Base-by-base conservation (phyloP, 169 alveolate species). In the Plasmodium malariae region DNA sequence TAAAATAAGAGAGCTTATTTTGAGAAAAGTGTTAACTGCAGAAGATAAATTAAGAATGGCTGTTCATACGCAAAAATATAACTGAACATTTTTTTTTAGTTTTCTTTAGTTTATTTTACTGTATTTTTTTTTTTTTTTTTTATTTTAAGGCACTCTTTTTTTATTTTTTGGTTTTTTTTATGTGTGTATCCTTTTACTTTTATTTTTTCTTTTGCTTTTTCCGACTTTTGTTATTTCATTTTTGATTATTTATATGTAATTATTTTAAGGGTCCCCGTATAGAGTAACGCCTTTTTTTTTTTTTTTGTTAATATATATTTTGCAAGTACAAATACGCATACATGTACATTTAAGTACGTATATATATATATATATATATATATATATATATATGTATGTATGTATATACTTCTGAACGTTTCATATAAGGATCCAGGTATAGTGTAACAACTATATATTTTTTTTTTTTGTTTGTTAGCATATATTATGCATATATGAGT, bases 1-100 rank as follows among this genome's bases (percentile, higher is more conserved):
- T 40, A 87, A 93, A 65, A 88, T 95, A 62, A 94, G 95, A 40
- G 97, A 95, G 68, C 94, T 95, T 9, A 95, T 95, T 51, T 90
- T 95, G 43, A 72, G 97, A 49, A 85, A 93, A 37, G 92, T 88
- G 4, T 34, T 74, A 54, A 92, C 92, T 17, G 78, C 88, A 9
- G 95, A 89, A 37, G 93, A 78, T 30, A 80, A 80, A 57, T 80
- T 80, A 51, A 49, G 80, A 57, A 80, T 80, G 90, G 80, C 90
- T n/a, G 71, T 80, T 57, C 68, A 80, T 14, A 71, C 59, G 59
- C 83, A 80, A 19, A 80, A 24, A 34, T 40, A 26, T 60, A 59
- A 59, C 34, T 73, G 55, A 43, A 55, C 26, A n/a, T 3, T 28
- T 26, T 62, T 62, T 62, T 62, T n/a, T n/a, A 12, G 26, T 26